Conservation (phyloP, 2,329 filamentous ascomycete genomes). For the Cercospora canescens region DNA sequence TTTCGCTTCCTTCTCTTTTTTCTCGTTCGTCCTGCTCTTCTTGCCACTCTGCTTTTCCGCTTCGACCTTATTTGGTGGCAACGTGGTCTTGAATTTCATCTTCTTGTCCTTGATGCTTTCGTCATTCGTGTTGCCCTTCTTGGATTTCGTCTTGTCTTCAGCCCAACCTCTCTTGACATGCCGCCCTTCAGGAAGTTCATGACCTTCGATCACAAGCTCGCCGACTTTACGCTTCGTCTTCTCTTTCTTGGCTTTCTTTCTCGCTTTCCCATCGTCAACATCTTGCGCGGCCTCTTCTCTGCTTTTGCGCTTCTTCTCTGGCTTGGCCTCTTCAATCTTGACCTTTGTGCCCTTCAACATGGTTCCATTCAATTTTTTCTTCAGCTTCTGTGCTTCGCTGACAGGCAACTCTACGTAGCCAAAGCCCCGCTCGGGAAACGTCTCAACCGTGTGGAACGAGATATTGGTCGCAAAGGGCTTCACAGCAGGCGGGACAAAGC, state of each 20-base stretch:
- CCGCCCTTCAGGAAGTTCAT: conserved; percentile 70
- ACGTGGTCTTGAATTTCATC: conserved; percentile 78
- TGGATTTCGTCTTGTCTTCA: conserved; percentile 46
- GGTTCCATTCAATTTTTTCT: conserved; percentile 85
- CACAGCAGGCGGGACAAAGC: conserved; percentile 69
- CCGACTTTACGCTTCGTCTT: conserved; percentile 51
- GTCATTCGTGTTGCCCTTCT: conserved; percentile 48
- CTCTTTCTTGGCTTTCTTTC: conserved; percentile 57
- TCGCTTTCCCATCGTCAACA: conserved; percentile 50
- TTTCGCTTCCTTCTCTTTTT: conserved; percentile 59
- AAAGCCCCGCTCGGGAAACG: conserved; percentile 87
- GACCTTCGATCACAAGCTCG: conserved; percentile 58
- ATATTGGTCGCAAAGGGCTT: conserved; percentile 71
- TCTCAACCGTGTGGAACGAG: conserved; percentile 83
- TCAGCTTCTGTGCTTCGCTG: conserved; percentile 84
- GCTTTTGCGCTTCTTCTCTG: conserved; percentile 54
- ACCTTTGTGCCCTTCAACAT: conserved; percentile 84
- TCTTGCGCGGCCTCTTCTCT: conserved; percentile 25
- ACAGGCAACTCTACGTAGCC: conserved; percentile 83
- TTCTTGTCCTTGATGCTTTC: conserved; percentile 66
- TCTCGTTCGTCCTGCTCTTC: conserved; percentile 61
- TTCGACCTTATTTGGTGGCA: conserved; percentile 54
- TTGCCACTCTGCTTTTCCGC: conserved; percentile 57
- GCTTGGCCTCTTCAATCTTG: conserved; percentile 76
- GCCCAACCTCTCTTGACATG: conserved; percentile 91